These are phyloP conservation scores for Lasiosphaeria hispida DNA, from an alignment of 495 filamentous ascomycete species.

Conservation along the genomic window DNA sequence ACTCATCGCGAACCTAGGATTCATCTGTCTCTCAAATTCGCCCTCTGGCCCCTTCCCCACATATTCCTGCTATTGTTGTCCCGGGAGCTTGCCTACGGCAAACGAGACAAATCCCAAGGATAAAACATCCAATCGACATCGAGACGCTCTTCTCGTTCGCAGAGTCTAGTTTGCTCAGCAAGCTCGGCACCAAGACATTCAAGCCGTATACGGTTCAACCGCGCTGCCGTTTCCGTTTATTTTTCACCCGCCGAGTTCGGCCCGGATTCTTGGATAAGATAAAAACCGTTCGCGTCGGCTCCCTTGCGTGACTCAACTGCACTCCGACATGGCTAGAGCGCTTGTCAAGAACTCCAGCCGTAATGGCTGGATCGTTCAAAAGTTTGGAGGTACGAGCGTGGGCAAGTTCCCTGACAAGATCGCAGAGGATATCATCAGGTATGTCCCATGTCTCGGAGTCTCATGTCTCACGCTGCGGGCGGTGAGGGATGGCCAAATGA, in stretches of 20 bases:
- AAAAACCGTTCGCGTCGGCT: neutral
- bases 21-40: neutral
- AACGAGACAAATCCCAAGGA: neutral
- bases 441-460: slow-evolving; percentile 5
- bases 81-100: neutral
- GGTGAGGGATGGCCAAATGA: neutral
- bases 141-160: no score
- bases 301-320: slow-evolving; percentile 22
- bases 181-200: neutral
- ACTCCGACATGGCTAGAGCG: slow-evolving; percentile 20
- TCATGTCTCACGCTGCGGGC: neutral
- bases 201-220: neutral
- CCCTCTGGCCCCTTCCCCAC: slow-evolving; percentile 15
- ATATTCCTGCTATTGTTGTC: slow-evolving; percentile 3
- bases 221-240: neutral
- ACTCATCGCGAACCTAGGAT: neutral
- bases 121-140: no score
- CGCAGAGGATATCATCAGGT: slow-evolving; percentile 38
- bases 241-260: slow-evolving; percentile 10
- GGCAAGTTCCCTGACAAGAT: slow-evolving; percentile 44
- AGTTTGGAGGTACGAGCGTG: slow-evolving; percentile 77
- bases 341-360: slow-evolving; percentile 34
- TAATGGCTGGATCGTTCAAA: slow-evolving; percentile 74
- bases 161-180: neutral
- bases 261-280: slow-evolving; percentile 7